Conservation (phyloP, 202 grass and related monocot species). For the Musa balbisiana region DNA sequence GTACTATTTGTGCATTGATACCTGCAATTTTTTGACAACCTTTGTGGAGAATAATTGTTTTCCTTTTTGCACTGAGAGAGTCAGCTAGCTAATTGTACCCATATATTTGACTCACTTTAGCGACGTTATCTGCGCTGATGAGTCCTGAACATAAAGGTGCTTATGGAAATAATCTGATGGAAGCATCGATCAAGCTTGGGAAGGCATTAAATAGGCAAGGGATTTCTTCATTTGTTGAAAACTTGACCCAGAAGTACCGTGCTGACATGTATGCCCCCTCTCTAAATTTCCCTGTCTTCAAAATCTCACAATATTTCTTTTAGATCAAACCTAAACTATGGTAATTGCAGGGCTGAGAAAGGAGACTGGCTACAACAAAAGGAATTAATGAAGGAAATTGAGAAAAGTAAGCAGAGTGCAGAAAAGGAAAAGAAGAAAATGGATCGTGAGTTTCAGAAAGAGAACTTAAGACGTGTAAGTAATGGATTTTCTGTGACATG, state of each 20-base stretch:
- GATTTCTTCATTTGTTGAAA: constrained; percentile 59
- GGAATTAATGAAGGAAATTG: constrained; percentile 37
- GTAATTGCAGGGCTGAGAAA: constrained; percentile 36
- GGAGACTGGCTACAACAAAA: constrained; percentile 43
- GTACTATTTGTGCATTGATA: too few species aligned
- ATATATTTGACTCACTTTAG: not conserved
- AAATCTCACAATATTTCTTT: not conserved
- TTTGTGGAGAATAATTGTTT: not conserved
- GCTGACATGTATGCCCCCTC: constrained; percentile 39
- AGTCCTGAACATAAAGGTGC: constrained; percentile 23
- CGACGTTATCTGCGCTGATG: constrained; percentile 32
- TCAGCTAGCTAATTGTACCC: not conserved
- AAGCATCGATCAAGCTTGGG: constrained; percentile 40
- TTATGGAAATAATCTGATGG: constrained; percentile 31
- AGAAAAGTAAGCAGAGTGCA: constrained; percentile 35
- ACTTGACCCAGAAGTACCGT: constrained; percentile 39
- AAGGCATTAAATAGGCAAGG: constrained; percentile 57
- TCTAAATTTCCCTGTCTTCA: not conserved
- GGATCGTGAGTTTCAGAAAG: constrained; percentile 39
- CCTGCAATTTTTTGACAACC: not conserved
- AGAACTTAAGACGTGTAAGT: constrained; percentile 53
- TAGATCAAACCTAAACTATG: not conserved
- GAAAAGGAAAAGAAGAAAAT: constrained; percentile 32
- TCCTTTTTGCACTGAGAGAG: not conserved
- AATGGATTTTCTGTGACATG: not conserved